These are phyloP conservation scores for Neofusicoccum laricinum DNA, from an alignment of 2,329 filamentous ascomycete genomes.

Conservation along the genomic window DNA sequence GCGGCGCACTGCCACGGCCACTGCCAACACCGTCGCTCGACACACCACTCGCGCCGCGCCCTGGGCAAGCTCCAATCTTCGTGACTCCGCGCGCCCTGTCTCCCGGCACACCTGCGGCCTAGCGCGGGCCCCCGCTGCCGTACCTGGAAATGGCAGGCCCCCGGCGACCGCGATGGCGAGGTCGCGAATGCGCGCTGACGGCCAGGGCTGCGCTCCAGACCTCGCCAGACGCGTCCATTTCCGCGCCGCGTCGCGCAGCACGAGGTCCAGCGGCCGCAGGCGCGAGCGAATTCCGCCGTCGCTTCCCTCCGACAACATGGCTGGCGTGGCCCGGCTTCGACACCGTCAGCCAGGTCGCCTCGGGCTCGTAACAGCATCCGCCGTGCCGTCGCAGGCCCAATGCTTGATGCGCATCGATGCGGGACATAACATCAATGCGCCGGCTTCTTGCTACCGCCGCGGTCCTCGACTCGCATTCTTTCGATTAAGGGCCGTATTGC, in stretches of 20 bases:
- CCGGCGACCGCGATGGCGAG: neutral
- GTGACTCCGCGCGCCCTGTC: neutral
- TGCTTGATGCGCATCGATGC: neutral
- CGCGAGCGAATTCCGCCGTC: neutral
- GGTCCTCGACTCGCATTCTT: neutral
- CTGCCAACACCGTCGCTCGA: neutral
- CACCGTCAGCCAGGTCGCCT: neutral
- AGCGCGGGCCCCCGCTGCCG: neutral
- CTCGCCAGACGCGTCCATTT: constrained; percentile 4
- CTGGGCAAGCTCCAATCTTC: neutral
- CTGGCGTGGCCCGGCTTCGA: neutral
- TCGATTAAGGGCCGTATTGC: neutral
- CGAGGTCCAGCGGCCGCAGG: neutral
- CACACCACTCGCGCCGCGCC: neutral
- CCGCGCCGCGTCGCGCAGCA: neutral
- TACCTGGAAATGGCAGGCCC: neutral
- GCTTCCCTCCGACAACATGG: neutral
- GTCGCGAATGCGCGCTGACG: neutral
- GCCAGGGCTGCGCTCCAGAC: constrained; percentile 4
- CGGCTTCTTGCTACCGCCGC: neutral
- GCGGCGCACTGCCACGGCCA: neutral
- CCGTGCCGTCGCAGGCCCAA: neutral
- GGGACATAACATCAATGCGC: neutral
- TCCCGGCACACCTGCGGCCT: neutral
- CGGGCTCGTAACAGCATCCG: neutral